Evolutionary conservation across 768 basidiomycete genomes (phyloP).

Genomic region (Pisolithus microcarpus): DNA sequence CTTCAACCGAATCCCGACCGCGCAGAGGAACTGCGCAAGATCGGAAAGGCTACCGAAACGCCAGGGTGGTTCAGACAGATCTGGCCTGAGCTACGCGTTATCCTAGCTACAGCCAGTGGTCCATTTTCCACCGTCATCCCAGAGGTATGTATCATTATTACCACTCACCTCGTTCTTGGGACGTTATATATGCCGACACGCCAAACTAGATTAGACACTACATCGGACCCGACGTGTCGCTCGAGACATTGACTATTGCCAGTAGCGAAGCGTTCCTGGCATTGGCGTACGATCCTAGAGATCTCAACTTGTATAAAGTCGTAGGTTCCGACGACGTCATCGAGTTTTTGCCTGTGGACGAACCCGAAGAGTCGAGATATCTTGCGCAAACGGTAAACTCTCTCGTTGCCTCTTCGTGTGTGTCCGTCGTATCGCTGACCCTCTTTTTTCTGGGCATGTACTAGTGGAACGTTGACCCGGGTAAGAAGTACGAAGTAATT

Average conservation of each 20-base stretch:
- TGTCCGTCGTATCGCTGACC: not conserved
- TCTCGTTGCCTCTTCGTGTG: not conserved
- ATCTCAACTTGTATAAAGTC: slow-evolving; percentile 16
- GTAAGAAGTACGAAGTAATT: slow-evolving; percentile 14
- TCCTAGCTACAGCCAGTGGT: slow-evolving; percentile 17
- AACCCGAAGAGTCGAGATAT: slow-evolving; percentile 16
- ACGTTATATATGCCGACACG: not conserved
- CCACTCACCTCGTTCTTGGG: not conserved
- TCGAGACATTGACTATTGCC: slow-evolving; percentile 15
- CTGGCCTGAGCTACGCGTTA: slow-evolving; percentile 12
- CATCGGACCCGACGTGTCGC: slow-evolving; percentile 15
- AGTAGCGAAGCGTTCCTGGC: slow-evolving; percentile 19
- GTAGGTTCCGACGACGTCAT: slow-evolving; percentile 21
- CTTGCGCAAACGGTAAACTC: slow-evolving; percentile 12
- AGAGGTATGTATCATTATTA: slow-evolving; percentile 7
- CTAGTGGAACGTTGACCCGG: slow-evolving; percentile 18
- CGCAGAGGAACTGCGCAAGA: slow-evolving; percentile 10
- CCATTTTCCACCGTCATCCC: slow-evolving; percentile 17
- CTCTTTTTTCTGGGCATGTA: not conserved
- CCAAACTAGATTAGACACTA: slow-evolving; percentile 9
- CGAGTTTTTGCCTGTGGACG: slow-evolving; percentile 13
- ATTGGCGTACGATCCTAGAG: slow-evolving; percentile 14
- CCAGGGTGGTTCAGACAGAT: slow-evolving; percentile 15
- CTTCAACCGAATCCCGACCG: slow-evolving; percentile 12
- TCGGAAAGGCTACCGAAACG: slow-evolving; percentile 1